Conservation (phyloP, 371 early-diverging fungal species). For the Apophysomyces variabilis region DNA sequence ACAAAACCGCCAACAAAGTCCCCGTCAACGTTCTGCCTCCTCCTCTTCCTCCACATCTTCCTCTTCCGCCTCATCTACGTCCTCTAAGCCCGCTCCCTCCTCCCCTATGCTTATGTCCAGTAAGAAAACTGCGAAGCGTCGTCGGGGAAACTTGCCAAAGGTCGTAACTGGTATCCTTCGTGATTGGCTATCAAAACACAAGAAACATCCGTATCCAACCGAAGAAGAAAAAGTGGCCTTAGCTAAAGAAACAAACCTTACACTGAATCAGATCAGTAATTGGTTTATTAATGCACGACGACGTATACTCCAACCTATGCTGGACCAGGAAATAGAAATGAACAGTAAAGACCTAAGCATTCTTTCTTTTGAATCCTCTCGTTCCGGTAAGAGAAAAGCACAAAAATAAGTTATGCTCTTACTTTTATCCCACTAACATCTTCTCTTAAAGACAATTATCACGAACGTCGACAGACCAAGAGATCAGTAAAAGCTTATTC, state of each 20-base stretch:
- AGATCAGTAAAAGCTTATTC: not conserved
- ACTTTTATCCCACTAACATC: too few relatives aligned
- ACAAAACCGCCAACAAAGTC: not conserved
- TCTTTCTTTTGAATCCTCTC: constrained; percentile 12
- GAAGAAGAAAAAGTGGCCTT: constrained; percentile 76
- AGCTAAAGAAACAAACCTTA: constrained; percentile 67
- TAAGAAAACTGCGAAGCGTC: constrained; percentile 37
- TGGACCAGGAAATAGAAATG: constrained; percentile 27
- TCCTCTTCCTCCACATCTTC: constrained; percentile 12
- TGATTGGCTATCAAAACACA: constrained; percentile 76
- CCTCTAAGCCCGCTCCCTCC: not conserved
- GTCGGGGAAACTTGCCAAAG: constrained; percentile 67
- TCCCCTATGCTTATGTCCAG: not conserved
- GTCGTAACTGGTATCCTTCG: constrained; percentile 68
- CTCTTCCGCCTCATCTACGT: constrained; percentile 2
- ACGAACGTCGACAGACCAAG: not conserved
- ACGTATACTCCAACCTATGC: constrained; percentile 60
- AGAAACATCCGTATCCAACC: constrained; percentile 81
- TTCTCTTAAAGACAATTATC: not conserved
- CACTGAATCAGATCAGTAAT: constrained; percentile 45
- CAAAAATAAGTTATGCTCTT: too few relatives aligned
- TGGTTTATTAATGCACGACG: constrained; percentile 78
- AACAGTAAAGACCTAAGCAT: constrained; percentile 26
- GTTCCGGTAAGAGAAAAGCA: constrained; percentile 4
- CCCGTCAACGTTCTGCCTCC: constrained; percentile 6